Base-by-base conservation (phyloP, 83 land plant species). In the Picea abies region DNA sequence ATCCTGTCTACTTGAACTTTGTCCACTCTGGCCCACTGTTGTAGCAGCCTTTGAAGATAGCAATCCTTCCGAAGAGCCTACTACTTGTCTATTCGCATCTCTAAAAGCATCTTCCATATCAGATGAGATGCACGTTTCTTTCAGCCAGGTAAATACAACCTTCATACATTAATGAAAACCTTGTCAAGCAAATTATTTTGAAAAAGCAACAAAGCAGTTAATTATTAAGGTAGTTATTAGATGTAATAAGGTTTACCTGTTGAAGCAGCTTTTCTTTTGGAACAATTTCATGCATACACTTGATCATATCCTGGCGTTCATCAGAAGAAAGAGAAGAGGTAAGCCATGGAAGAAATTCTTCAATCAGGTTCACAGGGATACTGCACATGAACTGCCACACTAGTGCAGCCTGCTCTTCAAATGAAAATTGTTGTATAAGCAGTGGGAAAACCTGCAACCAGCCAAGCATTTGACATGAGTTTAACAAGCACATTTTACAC, bases 341-440 rank as follows among this genome's bases (percentile, higher is more conserved):
- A 56, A 97, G 89, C 99, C 99, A 97, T 14, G 99, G 97, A 76
- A 97, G 90, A 70, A 96, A 96, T 79, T 94, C 88, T 76, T 90
- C 93, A 92, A 97, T 88, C 87, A 97, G 89, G 73, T 93, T 90
- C 77, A 96, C 97, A 76, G 99, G 99, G 65, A 97, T 96, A 82
- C 96, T 97, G 83, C 98, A 96, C 20, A 97, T 77, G 80, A 96
- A 97, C 84, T 93, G 94, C 99, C 99, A 97, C 20, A 94, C 96
- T 60, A 97, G 78, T 58, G 89, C 91, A 81, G 98, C 98, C 84
- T 97, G 99, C 86, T 97, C 99, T 25, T 97, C 93, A 86, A 88
- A 93, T 60, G 92, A 88, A 68, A 96, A 96, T 79, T 94, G 94
- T 79, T 96, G 87, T 49, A 88, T 91, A 44, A 97, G 93, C 83